These are phyloP conservation scores for Verticillium longisporum DNA, from an alignment of 2,329 filamentous ascomycete genomes.

Conservation along the genomic window DNA sequence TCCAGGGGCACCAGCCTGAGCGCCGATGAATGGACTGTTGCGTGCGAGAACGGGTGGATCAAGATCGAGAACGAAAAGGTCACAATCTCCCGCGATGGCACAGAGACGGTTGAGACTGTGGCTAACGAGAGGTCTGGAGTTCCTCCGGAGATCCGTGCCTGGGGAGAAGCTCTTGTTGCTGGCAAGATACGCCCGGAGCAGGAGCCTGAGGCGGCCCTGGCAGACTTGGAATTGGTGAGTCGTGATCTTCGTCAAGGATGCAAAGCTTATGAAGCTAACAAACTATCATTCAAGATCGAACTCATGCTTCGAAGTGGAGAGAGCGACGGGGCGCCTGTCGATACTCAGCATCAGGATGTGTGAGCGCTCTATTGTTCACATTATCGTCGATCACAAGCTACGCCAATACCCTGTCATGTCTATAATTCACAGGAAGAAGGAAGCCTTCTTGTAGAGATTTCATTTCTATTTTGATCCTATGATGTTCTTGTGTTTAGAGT, in stretches of 20 bases:
- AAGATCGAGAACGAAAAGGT: slow-evolving; percentile 26
- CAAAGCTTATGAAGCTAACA: not conserved
- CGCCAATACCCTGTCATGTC: too few species aligned
- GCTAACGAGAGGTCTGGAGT: not conserved
- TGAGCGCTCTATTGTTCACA: not conserved
- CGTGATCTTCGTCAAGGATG: not conserved
- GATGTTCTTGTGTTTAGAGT: too few species aligned
- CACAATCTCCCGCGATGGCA: slow-evolving; percentile 31
- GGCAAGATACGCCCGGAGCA: slow-evolving; percentile 31
- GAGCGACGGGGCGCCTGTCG: not conserved
- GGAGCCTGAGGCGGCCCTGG: slow-evolving; percentile 50
- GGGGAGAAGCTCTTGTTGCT: slow-evolving; percentile 44
- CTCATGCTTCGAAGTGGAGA: not conserved
- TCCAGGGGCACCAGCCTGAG: slow-evolving; percentile 48
- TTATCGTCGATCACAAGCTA: too few species aligned
- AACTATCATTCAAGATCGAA: not conserved
- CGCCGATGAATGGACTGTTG: slow-evolving; percentile 48
- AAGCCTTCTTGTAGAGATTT: too few species aligned
- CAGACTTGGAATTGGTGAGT: slow-evolving; percentile 46
- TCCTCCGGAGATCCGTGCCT: slow-evolving; percentile 47
- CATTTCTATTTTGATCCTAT: too few species aligned
- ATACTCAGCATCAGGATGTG: not conserved
- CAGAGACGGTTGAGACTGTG: slow-evolving; percentile 20
- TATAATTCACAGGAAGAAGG: too few species aligned
- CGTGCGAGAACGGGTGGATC: slow-evolving; percentile 43